These are phyloP conservation scores for Trichosporon sp. DNA, from an alignment of 1,284 basidiomycete species.

Conservation along the genomic window DNA sequence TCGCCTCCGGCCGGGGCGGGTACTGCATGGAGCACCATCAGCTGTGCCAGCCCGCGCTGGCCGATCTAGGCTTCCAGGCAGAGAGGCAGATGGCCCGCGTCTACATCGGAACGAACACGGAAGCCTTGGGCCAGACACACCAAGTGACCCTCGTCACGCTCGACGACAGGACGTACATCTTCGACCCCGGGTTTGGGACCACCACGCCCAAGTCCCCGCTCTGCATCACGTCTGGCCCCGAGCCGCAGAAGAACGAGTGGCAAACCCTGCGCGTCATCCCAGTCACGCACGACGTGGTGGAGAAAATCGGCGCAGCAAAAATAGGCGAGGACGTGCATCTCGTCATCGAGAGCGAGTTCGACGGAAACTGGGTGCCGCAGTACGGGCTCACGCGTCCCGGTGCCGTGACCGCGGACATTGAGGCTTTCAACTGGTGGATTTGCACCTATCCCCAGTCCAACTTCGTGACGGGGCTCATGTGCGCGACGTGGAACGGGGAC, in stretches of 20 bases:
- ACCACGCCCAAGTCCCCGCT: slow-evolving; percentile 23
- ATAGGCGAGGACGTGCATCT: slow-evolving; percentile 16
- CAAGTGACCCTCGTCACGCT: slow-evolving; percentile 21
- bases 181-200: slow-evolving; percentile 26
- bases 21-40: slow-evolving; percentile 34
- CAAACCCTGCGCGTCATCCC: slow-evolving; percentile 21
- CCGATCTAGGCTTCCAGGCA: slow-evolving; percentile 21
- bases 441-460: slow-evolving; percentile 18
- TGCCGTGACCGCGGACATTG: slow-evolving; percentile 23
- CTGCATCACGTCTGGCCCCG: neutral
- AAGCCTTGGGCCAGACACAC: slow-evolving; percentile 18
- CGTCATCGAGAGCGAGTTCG: slow-evolving; percentile 20
- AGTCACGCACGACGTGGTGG: neutral
- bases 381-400: slow-evolving; percentile 23
- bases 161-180: slow-evolving; percentile 23
- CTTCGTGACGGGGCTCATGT: slow-evolving; percentile 20
- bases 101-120: neutral
- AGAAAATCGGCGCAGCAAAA: neutral
- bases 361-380: slow-evolving; percentile 21
- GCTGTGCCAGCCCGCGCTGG: slow-evolving; percentile 21
- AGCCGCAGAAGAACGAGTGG: slow-evolving; percentile 19
- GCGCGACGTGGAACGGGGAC: slow-evolving; percentile 23
- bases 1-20: slow-evolving; percentile 24
- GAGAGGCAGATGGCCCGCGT: slow-evolving; percentile 22
- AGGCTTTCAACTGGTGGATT: slow-evolving; percentile 30